Conservation (phyloP, 1,284 basidiomycete species). For the Malassezia sympodialis region DNA sequence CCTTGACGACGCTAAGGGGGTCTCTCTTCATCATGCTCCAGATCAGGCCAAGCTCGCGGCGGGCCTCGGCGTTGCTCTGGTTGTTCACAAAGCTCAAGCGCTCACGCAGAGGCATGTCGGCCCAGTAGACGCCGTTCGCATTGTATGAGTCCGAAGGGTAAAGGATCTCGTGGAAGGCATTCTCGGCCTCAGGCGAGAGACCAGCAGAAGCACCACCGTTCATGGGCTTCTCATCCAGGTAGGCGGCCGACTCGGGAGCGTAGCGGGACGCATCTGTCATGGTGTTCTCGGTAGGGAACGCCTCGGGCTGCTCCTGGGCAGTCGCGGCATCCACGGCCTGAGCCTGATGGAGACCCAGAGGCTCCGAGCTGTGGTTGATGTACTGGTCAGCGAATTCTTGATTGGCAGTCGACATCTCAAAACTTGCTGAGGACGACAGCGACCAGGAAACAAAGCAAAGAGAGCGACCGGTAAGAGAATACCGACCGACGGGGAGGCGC, state of each 20-base stretch:
- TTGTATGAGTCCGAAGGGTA: slow-evolving; percentile 43
- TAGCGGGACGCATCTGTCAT: slow-evolving; percentile 13
- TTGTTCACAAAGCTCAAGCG: slow-evolving; percentile 49
- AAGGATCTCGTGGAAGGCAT: slow-evolving; percentile 32
- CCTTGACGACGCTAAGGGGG: slow-evolving; percentile 49
- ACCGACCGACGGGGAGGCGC: not conserved
- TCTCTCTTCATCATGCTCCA: slow-evolving; percentile 53
- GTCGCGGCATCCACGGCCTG: slow-evolving; percentile 1
- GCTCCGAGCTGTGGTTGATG: slow-evolving; percentile 14
- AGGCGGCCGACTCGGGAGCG: not conserved
- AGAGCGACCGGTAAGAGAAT: not conserved
- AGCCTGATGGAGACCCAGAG: slow-evolving; percentile 7
- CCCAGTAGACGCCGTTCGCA: slow-evolving; percentile 46
- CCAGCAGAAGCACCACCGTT: not conserved
- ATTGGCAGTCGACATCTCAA: slow-evolving; percentile 7
- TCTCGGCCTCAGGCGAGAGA: slow-evolving; percentile 13
- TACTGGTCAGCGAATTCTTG: slow-evolving; percentile 11
- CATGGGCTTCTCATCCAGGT: not conserved
- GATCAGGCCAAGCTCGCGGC: slow-evolving; percentile 50
- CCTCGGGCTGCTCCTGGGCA: not conserved
- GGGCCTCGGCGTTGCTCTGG: slow-evolving; percentile 50
- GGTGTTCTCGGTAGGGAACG: slow-evolving; percentile 1
- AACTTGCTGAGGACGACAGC: not conserved
- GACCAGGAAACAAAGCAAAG: not conserved
- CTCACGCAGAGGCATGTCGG: slow-evolving; percentile 43